These are phyloP conservation scores for Penicillium chermesinum DNA, from an alignment of 495 filamentous ascomycete genomes.

Conservation along the genomic window DNA sequence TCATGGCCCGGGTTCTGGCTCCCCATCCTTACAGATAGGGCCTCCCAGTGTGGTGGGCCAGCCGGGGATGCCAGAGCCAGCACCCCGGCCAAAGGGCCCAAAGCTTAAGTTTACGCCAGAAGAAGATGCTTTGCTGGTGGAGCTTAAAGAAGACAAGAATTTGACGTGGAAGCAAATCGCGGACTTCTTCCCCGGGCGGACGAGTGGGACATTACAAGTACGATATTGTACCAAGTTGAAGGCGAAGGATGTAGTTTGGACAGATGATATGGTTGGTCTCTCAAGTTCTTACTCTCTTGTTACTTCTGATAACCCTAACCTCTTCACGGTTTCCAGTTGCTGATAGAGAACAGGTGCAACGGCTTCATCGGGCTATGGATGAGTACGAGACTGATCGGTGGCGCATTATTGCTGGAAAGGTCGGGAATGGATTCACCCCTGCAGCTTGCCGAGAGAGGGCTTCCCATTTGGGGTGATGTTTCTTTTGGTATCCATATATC, in stretches of 20 bases:
- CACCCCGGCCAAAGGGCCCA: constrained; percentile 68
- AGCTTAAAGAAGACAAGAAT: constrained; percentile 87
- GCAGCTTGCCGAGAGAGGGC: constrained; percentile 80
- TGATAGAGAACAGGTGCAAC: constrained; percentile 55
- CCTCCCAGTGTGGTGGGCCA: constrained; percentile 72
- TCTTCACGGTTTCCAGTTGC: constrained; percentile 11
- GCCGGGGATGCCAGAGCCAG: constrained; percentile 75
- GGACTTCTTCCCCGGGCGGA: constrained; percentile 86
- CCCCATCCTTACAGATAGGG: constrained; percentile 20
- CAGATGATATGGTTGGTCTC: constrained; percentile 68
- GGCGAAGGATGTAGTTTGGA: constrained; percentile 88
- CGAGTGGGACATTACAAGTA: constrained; percentile 83
- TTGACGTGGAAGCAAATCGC: constrained; percentile 95
- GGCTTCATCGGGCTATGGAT: constrained; percentile 70
- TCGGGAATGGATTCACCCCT: constrained; percentile 79
- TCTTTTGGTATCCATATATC: background rate
- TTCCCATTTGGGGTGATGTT: constrained; percentile 17
- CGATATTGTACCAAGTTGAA: constrained; percentile 92
- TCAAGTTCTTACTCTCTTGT: background rate
- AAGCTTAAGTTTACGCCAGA: constrained; percentile 88
- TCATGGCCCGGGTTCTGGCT: constrained; percentile 23
- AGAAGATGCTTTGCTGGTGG: constrained; percentile 77
- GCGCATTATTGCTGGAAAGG: constrained; percentile 80
- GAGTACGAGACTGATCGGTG: constrained; percentile 90
- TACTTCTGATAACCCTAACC: no score